Evolutionary conservation across 1,139 yeast genomes (phyloP).

Genomic region (Taphrina populina): DNA sequence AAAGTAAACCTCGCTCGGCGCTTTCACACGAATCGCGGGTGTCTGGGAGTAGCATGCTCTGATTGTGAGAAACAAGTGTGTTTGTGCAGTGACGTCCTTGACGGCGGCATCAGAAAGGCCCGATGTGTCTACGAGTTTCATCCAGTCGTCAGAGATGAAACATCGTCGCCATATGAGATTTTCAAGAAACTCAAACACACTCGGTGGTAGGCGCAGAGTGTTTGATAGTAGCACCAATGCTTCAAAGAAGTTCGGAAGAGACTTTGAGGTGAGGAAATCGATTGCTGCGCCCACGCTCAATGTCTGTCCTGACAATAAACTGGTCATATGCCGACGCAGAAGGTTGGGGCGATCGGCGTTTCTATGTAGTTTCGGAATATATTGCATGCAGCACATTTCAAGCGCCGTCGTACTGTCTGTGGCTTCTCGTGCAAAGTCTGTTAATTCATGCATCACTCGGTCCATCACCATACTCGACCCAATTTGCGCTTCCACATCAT

Average conservation of each 20-base stretch:
- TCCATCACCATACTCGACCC: slow-evolving; percentile 1
- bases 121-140: slow-evolving; percentile 48
- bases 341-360: slow-evolving; percentile 35
- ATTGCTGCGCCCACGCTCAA: slow-evolving; percentile 54
- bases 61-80: slow-evolving; percentile 5
- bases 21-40: neutral
- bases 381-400: slow-evolving; percentile 17
- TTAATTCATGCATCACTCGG: neutral
- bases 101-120: slow-evolving; percentile 52
- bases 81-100: slow-evolving; percentile 41
- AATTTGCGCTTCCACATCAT: slow-evolving; percentile 21
- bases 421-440: slow-evolving; percentile 16
- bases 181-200: slow-evolving; percentile 12
- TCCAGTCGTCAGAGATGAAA: slow-evolving; percentile 62
- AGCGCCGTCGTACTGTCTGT: slow-evolving; percentile 32
- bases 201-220: slow-evolving; percentile 25
- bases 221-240: slow-evolving; percentile 49
- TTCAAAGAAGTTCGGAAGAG: slow-evolving; percentile 46
- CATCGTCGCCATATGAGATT: slow-evolving; percentile 62
- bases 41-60: slow-evolving; percentile 1
- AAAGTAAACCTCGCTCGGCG: slow-evolving; percentile 8
- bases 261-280: slow-evolving; percentile 58
- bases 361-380: slow-evolving; percentile 5
- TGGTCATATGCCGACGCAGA: slow-evolving; percentile 45
- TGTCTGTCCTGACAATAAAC: slow-evolving; percentile 49